A percentile compares a stretch with the other conserved stretches of the same genome.
phyloP scores from a whole-genome alignment of 495 filamentous ascomycete genomes.

The Staphylotrichum tortipilum region DNA sequence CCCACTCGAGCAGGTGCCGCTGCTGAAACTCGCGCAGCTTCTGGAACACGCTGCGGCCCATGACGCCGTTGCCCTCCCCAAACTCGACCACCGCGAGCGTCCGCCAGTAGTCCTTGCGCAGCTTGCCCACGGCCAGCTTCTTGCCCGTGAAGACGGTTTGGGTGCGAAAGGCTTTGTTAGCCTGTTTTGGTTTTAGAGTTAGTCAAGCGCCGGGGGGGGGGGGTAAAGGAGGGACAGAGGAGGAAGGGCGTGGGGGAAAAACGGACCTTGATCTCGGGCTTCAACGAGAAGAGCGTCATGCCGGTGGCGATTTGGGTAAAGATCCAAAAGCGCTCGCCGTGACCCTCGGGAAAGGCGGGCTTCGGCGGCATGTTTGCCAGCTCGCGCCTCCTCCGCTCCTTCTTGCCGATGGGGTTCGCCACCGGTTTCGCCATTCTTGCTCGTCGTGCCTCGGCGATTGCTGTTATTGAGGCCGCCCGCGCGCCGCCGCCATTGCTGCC shows the following conservation, averaged over 20 bases:
- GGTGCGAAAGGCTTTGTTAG: slow-evolving; percentile 54
- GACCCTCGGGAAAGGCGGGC: slow-evolving; percentile 33
- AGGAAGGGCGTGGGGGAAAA: background rate
- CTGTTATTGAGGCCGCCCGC: slow-evolving; percentile 5
- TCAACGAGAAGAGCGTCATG: slow-evolving; percentile 75
- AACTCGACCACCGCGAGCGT: slow-evolving; percentile 72
- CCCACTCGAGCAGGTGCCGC: slow-evolving; percentile 59
- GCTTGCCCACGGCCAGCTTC: slow-evolving; percentile 65
- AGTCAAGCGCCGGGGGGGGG: background rate
- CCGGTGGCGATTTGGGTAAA: slow-evolving; percentile 74
- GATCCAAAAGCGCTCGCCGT: slow-evolving; percentile 64
- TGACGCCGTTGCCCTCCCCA: slow-evolving; percentile 31
- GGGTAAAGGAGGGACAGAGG: background rate
- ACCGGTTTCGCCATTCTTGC: background rate
- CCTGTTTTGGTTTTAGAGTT: slow-evolving; percentile 30
- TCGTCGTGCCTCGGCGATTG: background rate
- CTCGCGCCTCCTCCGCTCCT: too few species aligned
- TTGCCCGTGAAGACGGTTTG: slow-evolving; percentile 88
- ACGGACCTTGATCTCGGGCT: slow-evolving; percentile 58
- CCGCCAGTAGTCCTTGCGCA: slow-evolving; percentile 90
- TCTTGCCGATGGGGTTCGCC: too few species aligned
- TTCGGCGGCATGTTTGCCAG: background rate
- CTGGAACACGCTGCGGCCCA: slow-evolving; percentile 68
- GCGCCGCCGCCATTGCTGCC: slow-evolving; percentile 2
- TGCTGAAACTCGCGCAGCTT: slow-evolving; percentile 74